Evolutionary conservation across 2,329 filamentous ascomycete species (phyloP).

Genomic region (Colletotrichum neosansevieriae): DNA sequence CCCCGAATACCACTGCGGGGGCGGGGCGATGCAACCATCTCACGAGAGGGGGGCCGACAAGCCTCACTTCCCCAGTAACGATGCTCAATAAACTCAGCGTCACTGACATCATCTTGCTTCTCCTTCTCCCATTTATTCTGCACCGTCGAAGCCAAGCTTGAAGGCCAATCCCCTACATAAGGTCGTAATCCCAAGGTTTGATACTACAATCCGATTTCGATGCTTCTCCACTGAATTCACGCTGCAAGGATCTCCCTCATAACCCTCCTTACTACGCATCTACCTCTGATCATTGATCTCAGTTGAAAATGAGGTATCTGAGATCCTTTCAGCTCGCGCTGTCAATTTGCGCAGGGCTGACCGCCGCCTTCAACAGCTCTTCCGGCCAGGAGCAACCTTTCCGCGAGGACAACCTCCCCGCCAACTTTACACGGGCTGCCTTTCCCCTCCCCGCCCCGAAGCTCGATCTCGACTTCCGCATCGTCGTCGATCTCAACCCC

Average conservation of each 20-base stretch:
- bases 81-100: slow-evolving; percentile 11
- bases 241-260: slow-evolving; percentile 1
- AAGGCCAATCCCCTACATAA: neutral
- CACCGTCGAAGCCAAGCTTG: neutral
- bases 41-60: neutral
- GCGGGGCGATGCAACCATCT: slow-evolving; percentile 16
- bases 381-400: slow-evolving; percentile 9
- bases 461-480: slow-evolving; percentile 63
- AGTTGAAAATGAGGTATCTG: slow-evolving; percentile 26
- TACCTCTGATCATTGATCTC: neutral
- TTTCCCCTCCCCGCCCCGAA: slow-evolving; percentile 59
- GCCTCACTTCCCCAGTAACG: neutral
- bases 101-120: slow-evolving; percentile 3
- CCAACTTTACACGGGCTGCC: slow-evolving; percentile 56
- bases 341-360: neutral
- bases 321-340: neutral
- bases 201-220: neutral
- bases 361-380: neutral
- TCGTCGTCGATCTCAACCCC: slow-evolving; percentile 60
- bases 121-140: neutral
- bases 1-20: slow-evolving; percentile 30
- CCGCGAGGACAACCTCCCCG: slow-evolving; percentile 29
- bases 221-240: slow-evolving; percentile 2
- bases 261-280: neutral
- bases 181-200: neutral